phyloP scores from a whole-genome alignment of 495 filamentous ascomycete species.

The Paragyromitra xinjiangensis region DNA sequence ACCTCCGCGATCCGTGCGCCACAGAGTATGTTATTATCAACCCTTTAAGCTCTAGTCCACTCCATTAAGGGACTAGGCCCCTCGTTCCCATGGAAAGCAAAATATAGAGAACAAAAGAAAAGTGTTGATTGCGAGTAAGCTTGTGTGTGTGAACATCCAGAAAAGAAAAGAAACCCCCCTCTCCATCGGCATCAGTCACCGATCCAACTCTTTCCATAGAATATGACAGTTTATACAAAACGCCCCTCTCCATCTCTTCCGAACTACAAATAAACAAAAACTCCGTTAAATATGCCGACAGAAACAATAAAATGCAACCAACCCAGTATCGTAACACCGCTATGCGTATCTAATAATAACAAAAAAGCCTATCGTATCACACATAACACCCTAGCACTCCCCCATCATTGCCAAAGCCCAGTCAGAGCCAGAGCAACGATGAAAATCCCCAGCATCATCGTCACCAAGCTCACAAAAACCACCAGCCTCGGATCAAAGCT shows the following conservation, averaged over 20 bases:
- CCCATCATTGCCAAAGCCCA: conserved; percentile 28
- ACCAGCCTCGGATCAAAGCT: conserved; percentile 39
- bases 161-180: background rate
- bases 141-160: conserved; percentile 31
- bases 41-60: background rate
- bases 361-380: conserved; percentile 1
- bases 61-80: background rate
- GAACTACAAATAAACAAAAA: conserved; percentile 43
- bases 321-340: conserved; percentile 21
- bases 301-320: conserved; percentile 31
- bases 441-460: conserved; percentile 30
- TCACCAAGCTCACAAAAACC: conserved; percentile 36
- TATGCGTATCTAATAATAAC: conserved; percentile 30
- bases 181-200: conserved; percentile 11
- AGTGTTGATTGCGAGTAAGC: conserved; percentile 25
- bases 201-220: background rate
- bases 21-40: background rate
- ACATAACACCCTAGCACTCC: background rate
- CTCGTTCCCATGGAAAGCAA: background rate
- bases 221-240: conserved; percentile 26
- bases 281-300: conserved; percentile 42
- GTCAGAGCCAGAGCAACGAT: conserved; percentile 23
- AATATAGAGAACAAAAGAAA: conserved; percentile 25
- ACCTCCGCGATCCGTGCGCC: background rate
- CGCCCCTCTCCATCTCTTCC: background rate